A percentile compares a stretch with the other conserved stretches of the same genome.
Conservation (phyloP, 1,139 yeast genomes). For the Hansenula anomala region DNA sequence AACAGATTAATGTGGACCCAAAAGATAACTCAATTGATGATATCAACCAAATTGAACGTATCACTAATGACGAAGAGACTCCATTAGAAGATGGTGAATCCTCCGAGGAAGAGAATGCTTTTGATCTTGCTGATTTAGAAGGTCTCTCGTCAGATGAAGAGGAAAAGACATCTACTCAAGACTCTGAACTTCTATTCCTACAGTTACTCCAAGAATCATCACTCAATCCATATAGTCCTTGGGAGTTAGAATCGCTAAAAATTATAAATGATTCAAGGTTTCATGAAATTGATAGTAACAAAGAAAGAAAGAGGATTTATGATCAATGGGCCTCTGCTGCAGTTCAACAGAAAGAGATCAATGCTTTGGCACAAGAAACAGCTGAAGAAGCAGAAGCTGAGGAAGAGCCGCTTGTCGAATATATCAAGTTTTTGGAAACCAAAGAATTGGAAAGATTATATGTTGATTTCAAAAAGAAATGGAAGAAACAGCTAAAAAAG, state of each 20-base stretch:
- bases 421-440: constrained; percentile 27
- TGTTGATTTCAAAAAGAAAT: constrained; percentile 41
- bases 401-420: constrained; percentile 22
- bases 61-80: too few relatives aligned
- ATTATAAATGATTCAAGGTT: constrained; percentile 37
- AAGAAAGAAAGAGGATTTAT: constrained; percentile 32
- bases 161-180: constrained; percentile 1
- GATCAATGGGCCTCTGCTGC: constrained; percentile 33
- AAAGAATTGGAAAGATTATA: constrained; percentile 31
- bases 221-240: constrained; percentile 38
- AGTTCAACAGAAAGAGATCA: neutral
- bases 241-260: constrained; percentile 41
- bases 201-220: constrained; percentile 25
- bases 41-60: too few relatives aligned
- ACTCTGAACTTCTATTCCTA: constrained; percentile 16
- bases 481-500: constrained; percentile 27
- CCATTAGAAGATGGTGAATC: constrained; percentile 1
- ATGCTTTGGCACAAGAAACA: constrained; percentile 5
- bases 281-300: constrained; percentile 29
- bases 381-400: constrained; percentile 6
- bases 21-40: constrained; percentile 1
- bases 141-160: constrained; percentile 6
- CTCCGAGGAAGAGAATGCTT: constrained; percentile 14
- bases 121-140: constrained; percentile 15
- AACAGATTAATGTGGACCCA: too few relatives aligned